These are phyloP conservation scores for Begonia fuchsioides DNA, from an alignment of 306 rosid genomes.

Conservation along the genomic window DNA sequence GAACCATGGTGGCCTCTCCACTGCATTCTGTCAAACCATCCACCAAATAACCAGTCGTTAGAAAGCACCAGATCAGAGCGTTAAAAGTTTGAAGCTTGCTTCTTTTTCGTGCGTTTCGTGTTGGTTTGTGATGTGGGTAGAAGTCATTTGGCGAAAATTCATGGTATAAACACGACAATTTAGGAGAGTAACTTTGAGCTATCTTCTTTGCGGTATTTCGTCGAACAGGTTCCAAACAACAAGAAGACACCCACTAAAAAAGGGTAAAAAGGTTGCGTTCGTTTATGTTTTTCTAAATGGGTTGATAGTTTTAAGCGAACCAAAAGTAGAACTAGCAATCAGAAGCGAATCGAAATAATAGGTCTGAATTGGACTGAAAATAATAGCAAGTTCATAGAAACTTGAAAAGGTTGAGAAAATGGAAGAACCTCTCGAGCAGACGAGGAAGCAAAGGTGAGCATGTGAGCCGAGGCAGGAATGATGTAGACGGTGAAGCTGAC, in stretches of 20 bases:
- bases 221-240: too few relatives aligned
- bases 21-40: conserved; percentile 53
- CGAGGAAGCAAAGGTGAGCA: conserved; percentile 78
- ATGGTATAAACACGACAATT: too few relatives aligned
- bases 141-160: too few relatives aligned
- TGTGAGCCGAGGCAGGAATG: conserved; percentile 93
- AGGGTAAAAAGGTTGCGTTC: too few relatives aligned
- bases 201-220: too few relatives aligned
- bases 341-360: too few relatives aligned
- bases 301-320: too few relatives aligned
- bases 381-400: background rate
- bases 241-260: too few relatives aligned
- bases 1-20: conserved; percentile 71
- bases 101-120: background rate
- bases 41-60: background rate
- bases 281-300: too few relatives aligned
- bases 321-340: background rate
- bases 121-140: too few relatives aligned
- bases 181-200: too few relatives aligned
- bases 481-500: conserved; percentile 99
- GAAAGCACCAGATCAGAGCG: background rate
- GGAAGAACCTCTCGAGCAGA: conserved; percentile 63
- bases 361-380: too few relatives aligned
- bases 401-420: background rate
- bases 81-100: background rate